phyloP scores from a whole-genome alignment of 257 asterid genomes.

The Lycium ferocissimum region DNA sequence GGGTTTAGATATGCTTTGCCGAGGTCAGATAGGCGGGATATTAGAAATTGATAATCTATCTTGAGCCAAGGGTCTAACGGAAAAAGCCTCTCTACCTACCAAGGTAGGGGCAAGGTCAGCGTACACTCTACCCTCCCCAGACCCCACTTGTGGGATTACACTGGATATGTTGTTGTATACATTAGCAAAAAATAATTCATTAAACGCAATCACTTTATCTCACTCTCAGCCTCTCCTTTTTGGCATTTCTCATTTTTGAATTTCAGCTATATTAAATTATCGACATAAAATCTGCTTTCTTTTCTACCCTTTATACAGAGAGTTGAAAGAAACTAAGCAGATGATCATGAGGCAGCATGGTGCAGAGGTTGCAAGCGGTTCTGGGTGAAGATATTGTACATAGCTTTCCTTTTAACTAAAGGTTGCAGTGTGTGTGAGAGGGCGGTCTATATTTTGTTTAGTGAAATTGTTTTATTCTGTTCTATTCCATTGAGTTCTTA shows the following conservation, averaged over 20 bases:
- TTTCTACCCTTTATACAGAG: conserved; percentile 55
- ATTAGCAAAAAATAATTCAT: neutral
- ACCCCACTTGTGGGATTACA: too few relatives aligned
- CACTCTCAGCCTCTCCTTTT: neutral
- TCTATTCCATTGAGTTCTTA: conserved; percentile 5
- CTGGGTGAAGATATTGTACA: conserved; percentile 37
- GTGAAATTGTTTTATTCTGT: neutral
- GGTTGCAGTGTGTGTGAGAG: neutral
- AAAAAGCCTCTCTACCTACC: too few relatives aligned
- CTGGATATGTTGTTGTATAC: neutral
- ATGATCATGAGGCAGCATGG: conserved; percentile 94
- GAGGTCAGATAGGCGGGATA: neutral
- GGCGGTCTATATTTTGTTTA: neutral
- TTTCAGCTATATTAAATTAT: neutral
- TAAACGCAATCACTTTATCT: neutral
- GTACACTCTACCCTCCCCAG: too few relatives aligned
- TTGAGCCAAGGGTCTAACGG: too few relatives aligned
- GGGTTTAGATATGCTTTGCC: neutral
- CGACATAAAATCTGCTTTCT: neutral
- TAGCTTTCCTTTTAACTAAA: conserved; percentile 21
- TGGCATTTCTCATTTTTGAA: neutral
- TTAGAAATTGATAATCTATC: too few relatives aligned
- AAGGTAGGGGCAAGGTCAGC: too few relatives aligned
- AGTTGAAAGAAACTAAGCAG: conserved; percentile 63
- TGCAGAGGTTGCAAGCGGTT: conserved; percentile 79